phyloP scores from a whole-genome alignment of 306 rosid genomes.

The Quercus rubra region DNA sequence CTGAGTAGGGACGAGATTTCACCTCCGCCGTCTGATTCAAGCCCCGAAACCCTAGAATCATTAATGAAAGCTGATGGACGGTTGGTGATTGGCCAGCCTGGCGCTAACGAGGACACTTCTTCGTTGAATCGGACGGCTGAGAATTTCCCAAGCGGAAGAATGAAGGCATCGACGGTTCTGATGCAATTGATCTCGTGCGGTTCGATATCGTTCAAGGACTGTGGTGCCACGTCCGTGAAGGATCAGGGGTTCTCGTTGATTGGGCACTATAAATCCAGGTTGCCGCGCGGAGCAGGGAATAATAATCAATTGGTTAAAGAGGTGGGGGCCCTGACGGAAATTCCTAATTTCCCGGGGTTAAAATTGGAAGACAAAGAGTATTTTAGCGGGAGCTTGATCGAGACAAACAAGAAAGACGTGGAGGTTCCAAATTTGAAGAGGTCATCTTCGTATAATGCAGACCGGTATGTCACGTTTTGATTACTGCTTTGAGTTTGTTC shows the following conservation, averaged over 20 bases:
- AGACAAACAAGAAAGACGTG: constrained; percentile 42
- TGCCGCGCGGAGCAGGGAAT: constrained; percentile 51
- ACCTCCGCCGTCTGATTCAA: constrained; percentile 97
- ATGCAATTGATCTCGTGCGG: constrained; percentile 86
- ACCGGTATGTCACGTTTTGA: constrained; percentile 44
- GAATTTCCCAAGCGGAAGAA: constrained; percentile 47
- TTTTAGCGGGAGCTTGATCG: constrained; percentile 90
- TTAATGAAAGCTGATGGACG: constrained; percentile 80
- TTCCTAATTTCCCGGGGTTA: constrained; percentile 40
- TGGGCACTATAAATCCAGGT: constrained; percentile 60
- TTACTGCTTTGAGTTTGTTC: neutral
- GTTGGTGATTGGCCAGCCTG: constrained; percentile 34
- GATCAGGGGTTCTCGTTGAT: constrained; percentile 62
- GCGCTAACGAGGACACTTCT: constrained; percentile 8
- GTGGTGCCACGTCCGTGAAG: constrained; percentile 43
- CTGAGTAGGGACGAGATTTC: constrained; percentile 87
- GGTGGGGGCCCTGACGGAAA: constrained; percentile 41
- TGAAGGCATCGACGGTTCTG: constrained; percentile 77
- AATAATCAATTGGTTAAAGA: constrained; percentile 29
- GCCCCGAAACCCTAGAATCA: constrained; percentile 87
- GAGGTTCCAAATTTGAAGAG: constrained; percentile 59
- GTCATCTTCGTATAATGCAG: constrained; percentile 89
- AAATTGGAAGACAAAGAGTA: constrained; percentile 87
- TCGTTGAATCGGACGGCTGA: constrained; percentile 40
- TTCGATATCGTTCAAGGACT: constrained; percentile 72